These are phyloP conservation scores for Colletotrichum agaves DNA, from an alignment of 2,329 filamentous ascomycete genomes.

Conservation along the genomic window DNA sequence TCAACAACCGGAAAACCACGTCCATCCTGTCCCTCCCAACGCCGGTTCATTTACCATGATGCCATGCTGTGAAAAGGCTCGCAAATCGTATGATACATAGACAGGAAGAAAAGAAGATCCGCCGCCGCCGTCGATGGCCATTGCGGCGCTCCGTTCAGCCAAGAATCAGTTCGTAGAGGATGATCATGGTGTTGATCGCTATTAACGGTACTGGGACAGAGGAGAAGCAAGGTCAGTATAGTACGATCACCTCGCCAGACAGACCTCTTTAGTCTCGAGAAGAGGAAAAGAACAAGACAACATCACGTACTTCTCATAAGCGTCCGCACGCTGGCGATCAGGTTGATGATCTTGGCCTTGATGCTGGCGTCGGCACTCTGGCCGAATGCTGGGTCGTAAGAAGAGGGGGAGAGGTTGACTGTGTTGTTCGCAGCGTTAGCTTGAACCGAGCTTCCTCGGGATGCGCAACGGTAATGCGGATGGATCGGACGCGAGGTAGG, in stretches of 20 bases:
- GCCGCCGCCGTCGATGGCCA: not conserved
- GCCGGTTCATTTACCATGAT: constrained; percentile 35
- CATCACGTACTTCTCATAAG: constrained; percentile 81
- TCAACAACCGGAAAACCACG: constrained; percentile 12
- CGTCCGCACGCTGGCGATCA: constrained; percentile 90
- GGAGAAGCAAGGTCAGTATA: too few relatives aligned
- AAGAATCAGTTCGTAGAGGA: constrained; percentile 82
- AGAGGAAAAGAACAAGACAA: too few relatives aligned
- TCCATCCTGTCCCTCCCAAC: constrained; percentile 16
- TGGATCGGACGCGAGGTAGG: not conserved
- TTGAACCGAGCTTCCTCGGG: not conserved
- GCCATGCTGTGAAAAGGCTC: constrained; percentile 15
- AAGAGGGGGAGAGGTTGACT: constrained; percentile 80
- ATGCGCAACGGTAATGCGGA: not conserved
- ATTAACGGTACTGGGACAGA: constrained; percentile 79
- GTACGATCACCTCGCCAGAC: too few relatives aligned
- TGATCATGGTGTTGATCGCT: constrained; percentile 83
- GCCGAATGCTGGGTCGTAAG: constrained; percentile 83
- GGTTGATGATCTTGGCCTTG: constrained; percentile 86
- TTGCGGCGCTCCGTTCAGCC: constrained; percentile 60
- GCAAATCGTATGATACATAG: constrained; percentile 2
- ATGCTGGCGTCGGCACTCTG: constrained; percentile 78
- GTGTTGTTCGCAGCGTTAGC: not conserved
- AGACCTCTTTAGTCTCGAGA: not conserved
- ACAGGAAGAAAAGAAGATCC: not conserved